phyloP scores from a whole-genome alignment of 1,139 yeast species.

The Debaryomyces udenii region DNA sequence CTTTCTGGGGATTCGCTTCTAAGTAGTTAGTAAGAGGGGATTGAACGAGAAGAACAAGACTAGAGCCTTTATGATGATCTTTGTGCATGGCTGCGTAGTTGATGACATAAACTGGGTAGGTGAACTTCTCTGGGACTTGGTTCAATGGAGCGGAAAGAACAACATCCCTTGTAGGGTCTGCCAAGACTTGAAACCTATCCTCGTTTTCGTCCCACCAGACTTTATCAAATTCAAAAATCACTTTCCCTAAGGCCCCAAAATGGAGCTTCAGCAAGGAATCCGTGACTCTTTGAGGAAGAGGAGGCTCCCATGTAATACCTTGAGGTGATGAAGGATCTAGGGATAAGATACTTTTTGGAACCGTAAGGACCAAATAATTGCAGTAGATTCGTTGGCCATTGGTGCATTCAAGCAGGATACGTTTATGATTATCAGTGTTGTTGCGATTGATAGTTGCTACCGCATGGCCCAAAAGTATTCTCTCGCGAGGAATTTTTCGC shows the following conservation, averaged over 20 bases:
- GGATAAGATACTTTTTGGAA: conserved; percentile 71
- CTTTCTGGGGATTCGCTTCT: conserved; percentile 38
- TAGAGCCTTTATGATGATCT: conserved; percentile 20
- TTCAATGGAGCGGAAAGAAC: conserved; percentile 18
- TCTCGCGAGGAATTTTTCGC: conserved; percentile 38
- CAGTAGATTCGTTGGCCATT: conserved; percentile 28
- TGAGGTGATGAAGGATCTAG: conserved; percentile 39
- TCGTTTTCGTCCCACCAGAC: conserved; percentile 64
- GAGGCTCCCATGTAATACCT: conserved; percentile 62
- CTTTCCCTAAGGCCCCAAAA: conserved; percentile 78
- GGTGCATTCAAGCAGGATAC: conserved; percentile 24
- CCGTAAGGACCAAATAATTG: conserved; percentile 66
- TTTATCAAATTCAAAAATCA: conserved; percentile 67
- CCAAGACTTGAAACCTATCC: conserved; percentile 56
- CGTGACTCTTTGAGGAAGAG: conserved; percentile 50
- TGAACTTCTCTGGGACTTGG: conserved; percentile 29
- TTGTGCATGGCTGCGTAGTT: conserved; percentile 33
- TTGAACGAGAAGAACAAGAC: conserved; percentile 66
- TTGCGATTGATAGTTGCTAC: conserved; percentile 46
- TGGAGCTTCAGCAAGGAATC: conserved; percentile 54
- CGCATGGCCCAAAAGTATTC: conserved; percentile 46
- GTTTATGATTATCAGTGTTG: conserved; percentile 16
- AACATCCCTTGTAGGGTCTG: conserved; percentile 22
- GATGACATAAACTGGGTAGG: conserved; percentile 33
- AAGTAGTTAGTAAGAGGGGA: conserved; percentile 64